Percentiles rank a stretch among this genome's conserved stretches.
phyloP scores from a whole-genome alignment of 768 basidiomycete genomes.

The Tylopilus rubrobrunneus region DNA sequence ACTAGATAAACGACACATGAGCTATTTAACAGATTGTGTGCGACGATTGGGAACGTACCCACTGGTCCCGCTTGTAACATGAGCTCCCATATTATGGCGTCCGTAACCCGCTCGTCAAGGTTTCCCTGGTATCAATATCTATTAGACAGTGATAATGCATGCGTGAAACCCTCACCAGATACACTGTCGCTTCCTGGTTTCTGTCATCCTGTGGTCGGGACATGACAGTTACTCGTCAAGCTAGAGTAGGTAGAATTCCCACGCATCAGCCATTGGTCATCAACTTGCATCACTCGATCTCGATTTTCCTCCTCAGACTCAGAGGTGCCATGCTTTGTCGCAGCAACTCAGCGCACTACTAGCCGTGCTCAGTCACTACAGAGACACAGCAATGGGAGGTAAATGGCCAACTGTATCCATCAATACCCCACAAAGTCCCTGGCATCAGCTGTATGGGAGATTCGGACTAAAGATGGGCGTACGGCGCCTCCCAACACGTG shows the following conservation, averaged over 20 bases:
- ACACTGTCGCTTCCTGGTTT: conserved; percentile 90
- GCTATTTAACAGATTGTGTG: neutral
- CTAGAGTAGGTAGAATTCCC: neutral
- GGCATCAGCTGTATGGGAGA: no score
- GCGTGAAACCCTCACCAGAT: conserved; percentile 49
- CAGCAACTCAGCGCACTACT: no score
- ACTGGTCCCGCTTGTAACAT: conserved; percentile 99
- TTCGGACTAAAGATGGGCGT: no score
- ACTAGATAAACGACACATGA: conserved; percentile 43
- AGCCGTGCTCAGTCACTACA: no score
- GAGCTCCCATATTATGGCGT: conserved; percentile 95
- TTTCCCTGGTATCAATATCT: conserved; percentile 63
- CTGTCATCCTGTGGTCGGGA: conserved; percentile 76
- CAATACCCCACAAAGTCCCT: no score
- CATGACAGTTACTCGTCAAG: conserved; percentile 14
- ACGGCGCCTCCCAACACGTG: no score
- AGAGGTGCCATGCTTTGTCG: no score
- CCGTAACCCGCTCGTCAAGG: conserved; percentile 90
- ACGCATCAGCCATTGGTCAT: neutral
- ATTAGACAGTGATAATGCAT: neutral
- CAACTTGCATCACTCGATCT: no score
- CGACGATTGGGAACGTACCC: conserved; percentile 50
- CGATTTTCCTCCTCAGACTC: no score
- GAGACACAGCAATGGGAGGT: no score
- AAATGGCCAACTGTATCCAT: no score